Evolutionary conservation across 305 asterid species (phyloP).

Genomic region (Solanum hybrid): DNA sequence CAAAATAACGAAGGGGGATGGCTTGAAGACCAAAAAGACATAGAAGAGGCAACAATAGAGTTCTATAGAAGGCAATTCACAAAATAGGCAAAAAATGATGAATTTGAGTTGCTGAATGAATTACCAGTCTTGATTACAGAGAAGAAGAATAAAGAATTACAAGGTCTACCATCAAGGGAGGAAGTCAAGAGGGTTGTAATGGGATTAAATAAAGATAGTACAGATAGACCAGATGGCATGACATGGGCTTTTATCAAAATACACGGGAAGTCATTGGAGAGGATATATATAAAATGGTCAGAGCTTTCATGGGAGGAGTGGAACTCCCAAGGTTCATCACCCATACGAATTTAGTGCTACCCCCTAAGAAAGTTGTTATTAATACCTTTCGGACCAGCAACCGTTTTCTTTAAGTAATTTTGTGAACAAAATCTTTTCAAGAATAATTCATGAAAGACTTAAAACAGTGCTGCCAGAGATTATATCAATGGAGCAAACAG

Average conservation of each 20-base stretch:
- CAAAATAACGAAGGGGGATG: not conserved
- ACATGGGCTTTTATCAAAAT: not conserved
- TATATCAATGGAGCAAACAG: too few relatives aligned
- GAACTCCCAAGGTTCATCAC: not conserved
- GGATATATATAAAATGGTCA: not conserved
- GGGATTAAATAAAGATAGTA: not conserved
- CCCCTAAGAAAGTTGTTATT: too few relatives aligned
- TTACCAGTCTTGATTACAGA: not conserved
- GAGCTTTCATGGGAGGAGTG: not conserved
- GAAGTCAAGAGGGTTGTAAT: not conserved
- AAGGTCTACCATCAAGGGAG: too few relatives aligned
- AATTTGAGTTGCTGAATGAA: not conserved
- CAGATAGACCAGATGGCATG: not conserved
- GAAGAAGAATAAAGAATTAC: not conserved
- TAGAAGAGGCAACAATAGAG: not conserved
- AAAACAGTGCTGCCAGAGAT: not conserved
- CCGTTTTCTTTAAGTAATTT: not conserved
- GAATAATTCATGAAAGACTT: not conserved
- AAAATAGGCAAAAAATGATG: not conserved
- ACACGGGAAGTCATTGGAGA: not conserved
- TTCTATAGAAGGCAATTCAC: not conserved
- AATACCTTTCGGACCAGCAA: not conserved
- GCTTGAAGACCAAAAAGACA: too few relatives aligned
- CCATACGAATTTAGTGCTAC: not conserved
- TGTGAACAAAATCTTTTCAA: not conserved